phyloP scores from a whole-genome alignment of 1,139 yeast species.

The Nakaseomyces kungkrabaensis region DNA sequence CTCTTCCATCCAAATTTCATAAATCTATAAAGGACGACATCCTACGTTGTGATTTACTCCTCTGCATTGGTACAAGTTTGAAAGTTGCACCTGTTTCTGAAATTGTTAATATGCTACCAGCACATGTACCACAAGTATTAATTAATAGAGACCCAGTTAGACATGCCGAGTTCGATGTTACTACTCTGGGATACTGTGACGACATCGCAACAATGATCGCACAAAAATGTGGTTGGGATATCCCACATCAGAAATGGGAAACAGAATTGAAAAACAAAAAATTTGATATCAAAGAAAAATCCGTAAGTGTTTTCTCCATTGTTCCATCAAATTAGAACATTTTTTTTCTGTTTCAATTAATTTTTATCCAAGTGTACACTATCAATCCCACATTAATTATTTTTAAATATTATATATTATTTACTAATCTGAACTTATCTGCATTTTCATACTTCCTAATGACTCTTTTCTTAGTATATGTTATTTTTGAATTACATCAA shows the following conservation, averaged over 20 bases:
- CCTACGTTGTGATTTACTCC: conserved; percentile 62
- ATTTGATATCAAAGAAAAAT: conserved; percentile 20
- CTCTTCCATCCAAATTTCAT: conserved; percentile 67
- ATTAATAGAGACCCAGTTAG: conserved; percentile 74
- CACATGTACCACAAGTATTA: conserved; percentile 68
- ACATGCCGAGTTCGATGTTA: conserved; percentile 73
- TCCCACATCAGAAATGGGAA: conserved; percentile 43
- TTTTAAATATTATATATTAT: background rate
- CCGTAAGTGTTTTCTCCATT: conserved; percentile 22
- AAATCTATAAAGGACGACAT: conserved; percentile 50
- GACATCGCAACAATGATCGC: conserved; percentile 67
- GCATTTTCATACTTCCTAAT: background rate
- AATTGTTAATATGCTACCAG: conserved; percentile 66
- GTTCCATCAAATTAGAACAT: background rate
- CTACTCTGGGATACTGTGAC: conserved; percentile 78
- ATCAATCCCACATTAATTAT: too few species aligned
- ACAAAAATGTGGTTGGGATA: conserved; percentile 53
- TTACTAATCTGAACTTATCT: background rate
- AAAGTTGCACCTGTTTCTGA: conserved; percentile 96
- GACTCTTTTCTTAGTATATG: too few species aligned
- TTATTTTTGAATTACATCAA: background rate
- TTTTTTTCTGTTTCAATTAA: too few species aligned
- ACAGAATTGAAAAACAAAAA: conserved; percentile 16
- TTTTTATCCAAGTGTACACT: too few species aligned
- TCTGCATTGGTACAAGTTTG: conserved; percentile 87